Percentiles rank a stretch among this genome's conserved stretches.
These are phyloP conservation scores for Corchorus capsularis DNA, from an alignment of 345 rosid species.

Conservation along the genomic window DNA sequence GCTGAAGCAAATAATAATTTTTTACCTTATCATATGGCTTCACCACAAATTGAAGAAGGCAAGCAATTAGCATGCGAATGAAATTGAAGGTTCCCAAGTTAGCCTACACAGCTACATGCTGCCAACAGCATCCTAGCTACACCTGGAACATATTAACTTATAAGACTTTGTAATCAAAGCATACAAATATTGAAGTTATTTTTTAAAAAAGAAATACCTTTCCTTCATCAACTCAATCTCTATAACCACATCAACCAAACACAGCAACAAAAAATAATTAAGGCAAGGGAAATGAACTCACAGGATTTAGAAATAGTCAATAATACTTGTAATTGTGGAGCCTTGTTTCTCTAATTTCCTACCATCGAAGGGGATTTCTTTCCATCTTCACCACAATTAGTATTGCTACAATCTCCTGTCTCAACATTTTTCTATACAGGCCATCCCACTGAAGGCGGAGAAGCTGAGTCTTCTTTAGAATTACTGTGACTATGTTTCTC, in stretches of 20 bases:
- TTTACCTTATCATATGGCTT: too few relatives aligned
- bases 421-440: conserved; percentile 35
- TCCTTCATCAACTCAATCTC: conserved; percentile 98
- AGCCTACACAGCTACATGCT: too few relatives aligned
- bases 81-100: too few relatives aligned
- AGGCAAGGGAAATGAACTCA: conserved; percentile 18
- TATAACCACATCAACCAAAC: conserved; percentile 31
- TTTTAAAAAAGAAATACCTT: too few relatives aligned
- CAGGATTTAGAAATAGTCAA: conserved; percentile 2
- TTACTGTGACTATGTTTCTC: conserved; percentile 63
- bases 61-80: too few relatives aligned
- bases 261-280: not conserved
- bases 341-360: conserved; percentile 46
- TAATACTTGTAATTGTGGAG: conserved; percentile 62
- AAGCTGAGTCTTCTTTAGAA: conserved; percentile 59
- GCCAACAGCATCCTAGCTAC: too few relatives aligned
- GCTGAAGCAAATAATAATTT: too few relatives aligned
- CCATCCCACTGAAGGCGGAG: conserved; percentile 59
- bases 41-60: too few relatives aligned
- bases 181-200: too few relatives aligned
- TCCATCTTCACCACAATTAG: conserved; percentile 31
- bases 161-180: too few relatives aligned
- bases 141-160: too few relatives aligned
- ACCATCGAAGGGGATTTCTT: conserved; percentile 35
- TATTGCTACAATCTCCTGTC: conserved; percentile 48